phyloP scores from a whole-genome alignment of 257 asterid species.

The Solanum acaule region DNA sequence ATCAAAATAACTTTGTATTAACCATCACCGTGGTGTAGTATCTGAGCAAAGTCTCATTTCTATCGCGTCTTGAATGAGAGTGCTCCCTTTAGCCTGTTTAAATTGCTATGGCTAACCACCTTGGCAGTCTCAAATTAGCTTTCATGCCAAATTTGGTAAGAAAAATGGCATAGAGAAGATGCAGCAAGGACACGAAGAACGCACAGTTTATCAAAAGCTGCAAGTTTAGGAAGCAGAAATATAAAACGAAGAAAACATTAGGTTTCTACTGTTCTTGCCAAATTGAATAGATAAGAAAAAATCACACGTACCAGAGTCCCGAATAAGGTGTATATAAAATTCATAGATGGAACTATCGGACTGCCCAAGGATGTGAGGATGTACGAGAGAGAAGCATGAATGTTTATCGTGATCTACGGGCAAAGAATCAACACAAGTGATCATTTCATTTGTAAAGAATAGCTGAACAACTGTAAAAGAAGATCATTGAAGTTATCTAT shows the following conservation, averaged over 20 bases:
- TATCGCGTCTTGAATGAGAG: neutral
- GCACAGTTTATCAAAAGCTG: conserved; percentile 88
- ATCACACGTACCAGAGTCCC: conserved; percentile 59
- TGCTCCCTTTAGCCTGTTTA: neutral
- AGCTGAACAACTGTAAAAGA: neutral
- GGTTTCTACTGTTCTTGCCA: neutral
- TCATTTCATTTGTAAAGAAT: neutral
- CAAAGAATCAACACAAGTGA: neutral
- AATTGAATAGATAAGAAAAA: neutral
- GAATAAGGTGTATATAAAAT: conserved; percentile 53
- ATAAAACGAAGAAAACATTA: neutral
- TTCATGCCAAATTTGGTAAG: conserved; percentile 77
- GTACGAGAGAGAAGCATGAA: conserved; percentile 67
- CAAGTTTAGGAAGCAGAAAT: neutral
- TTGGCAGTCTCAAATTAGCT: conserved; percentile 59
- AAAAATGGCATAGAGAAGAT: conserved; percentile 77
- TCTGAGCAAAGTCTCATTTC: neutral
- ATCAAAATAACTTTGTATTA: neutral
- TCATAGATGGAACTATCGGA: conserved; percentile 73
- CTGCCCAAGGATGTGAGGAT: conserved; percentile 56
- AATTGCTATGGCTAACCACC: conserved; percentile 70
- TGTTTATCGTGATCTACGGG: conserved; percentile 66
- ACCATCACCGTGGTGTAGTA: neutral
- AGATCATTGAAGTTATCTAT: neutral
- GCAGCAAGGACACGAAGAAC: conserved; percentile 66